Conservation (phyloP, 2,329 filamentous ascomycete genomes). For the Lasiodiplodia citricola region DNA sequence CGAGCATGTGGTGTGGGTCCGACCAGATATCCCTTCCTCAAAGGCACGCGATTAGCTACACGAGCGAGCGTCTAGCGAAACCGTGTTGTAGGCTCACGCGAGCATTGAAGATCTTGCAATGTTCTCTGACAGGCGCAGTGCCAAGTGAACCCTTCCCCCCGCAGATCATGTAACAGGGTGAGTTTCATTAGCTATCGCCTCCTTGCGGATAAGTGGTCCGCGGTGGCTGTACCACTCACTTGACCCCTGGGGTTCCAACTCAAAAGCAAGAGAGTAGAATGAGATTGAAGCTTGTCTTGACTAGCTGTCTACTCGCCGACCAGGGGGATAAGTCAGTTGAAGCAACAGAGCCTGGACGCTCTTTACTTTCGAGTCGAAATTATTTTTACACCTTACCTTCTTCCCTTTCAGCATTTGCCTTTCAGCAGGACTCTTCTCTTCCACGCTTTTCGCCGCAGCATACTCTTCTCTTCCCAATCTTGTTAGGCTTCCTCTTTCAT, state of each 20-base stretch:
- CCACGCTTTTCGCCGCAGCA: too few species aligned
- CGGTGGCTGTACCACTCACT: background rate
- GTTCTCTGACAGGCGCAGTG: conserved; percentile 12
- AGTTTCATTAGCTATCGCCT: conserved; percentile 11
- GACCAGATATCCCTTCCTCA: background rate
- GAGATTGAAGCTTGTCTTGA: background rate
- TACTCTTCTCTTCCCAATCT: background rate
- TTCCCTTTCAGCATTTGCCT: too few species aligned
- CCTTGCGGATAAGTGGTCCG: conserved; percentile 5
- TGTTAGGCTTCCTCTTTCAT: background rate
- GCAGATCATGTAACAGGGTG: conserved; percentile 6
- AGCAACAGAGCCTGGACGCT: background rate
- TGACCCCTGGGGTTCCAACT: background rate
- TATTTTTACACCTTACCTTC: too few species aligned
- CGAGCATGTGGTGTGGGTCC: background rate
- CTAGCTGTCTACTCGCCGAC: background rate
- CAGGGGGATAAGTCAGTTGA: background rate
- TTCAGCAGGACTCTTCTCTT: too few species aligned
- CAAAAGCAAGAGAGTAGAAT: background rate
- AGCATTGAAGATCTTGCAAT: background rate
- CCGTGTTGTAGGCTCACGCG: background rate
- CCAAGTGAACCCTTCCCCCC: conserved; percentile 11
- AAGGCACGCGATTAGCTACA: background rate
- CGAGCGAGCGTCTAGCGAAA: conserved; percentile 5
- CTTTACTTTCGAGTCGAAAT: background rate